A percentile compares a stretch with the other conserved stretches of the same genome.
Evolutionary conservation across 352 stramenopile genomes (phyloP).

Genomic region (Phytophthora pluvialis): DNA sequence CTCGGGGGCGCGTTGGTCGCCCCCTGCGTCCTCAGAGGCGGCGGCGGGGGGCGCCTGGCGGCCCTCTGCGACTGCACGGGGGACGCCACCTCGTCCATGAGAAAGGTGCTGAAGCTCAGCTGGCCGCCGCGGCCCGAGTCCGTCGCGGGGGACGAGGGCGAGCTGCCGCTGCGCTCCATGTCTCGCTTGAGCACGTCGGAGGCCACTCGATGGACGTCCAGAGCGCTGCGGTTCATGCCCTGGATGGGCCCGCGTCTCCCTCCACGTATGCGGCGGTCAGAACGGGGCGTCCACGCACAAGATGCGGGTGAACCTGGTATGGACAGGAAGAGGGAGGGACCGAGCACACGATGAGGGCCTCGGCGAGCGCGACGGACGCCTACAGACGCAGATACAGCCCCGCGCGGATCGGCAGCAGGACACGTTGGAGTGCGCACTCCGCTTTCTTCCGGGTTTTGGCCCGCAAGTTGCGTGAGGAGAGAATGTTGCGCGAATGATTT

Average conservation of each 20-base stretch:
- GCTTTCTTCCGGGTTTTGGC: constrained; percentile 8
- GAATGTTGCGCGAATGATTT: constrained; percentile 1
- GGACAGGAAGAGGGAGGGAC: constrained; percentile 13
- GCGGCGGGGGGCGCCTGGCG: constrained; percentile 16
- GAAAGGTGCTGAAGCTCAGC: constrained; percentile 63
- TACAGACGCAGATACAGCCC: constrained; percentile 11
- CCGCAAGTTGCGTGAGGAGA: not conserved
- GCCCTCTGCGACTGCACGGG: constrained; percentile 34
- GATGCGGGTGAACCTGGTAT: not conserved
- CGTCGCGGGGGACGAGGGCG: constrained; percentile 11
- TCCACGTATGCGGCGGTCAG: not conserved
- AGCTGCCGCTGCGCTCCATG: constrained; percentile 19
- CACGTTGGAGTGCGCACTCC: constrained; percentile 6
- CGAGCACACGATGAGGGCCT: not conserved
- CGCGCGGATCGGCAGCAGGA: constrained; percentile 3
- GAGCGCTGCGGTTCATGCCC: constrained; percentile 30
- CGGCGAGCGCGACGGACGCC: not conserved
- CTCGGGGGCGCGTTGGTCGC: constrained; percentile 5
- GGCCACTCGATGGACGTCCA: constrained; percentile 22
- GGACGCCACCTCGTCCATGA: constrained; percentile 58
- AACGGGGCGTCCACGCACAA: not conserved
- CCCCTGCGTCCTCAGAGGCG: constrained; percentile 27
- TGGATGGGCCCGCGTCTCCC: not conserved
- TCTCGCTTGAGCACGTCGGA: constrained; percentile 23
- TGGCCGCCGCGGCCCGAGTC: constrained; percentile 18